Evolutionary conservation across 2,329 filamentous ascomycete species (phyloP).

Genomic region (Arthroderma sp.): DNA sequence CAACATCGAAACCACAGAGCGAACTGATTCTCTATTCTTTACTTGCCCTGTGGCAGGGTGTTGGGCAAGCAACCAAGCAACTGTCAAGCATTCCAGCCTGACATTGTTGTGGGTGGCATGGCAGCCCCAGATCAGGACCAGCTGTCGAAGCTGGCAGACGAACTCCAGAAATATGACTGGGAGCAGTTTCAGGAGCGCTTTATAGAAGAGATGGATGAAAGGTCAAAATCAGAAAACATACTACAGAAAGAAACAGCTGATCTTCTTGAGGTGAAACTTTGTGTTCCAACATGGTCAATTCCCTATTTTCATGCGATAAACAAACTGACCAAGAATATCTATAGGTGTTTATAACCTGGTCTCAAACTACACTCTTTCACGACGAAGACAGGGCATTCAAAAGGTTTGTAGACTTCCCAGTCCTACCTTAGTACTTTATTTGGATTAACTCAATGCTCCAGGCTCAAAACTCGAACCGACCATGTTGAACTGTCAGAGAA

Average conservation of each 20-base stretch:
- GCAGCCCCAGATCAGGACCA: not conserved
- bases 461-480: slow-evolving; percentile 63
- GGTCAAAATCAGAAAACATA: slow-evolving; percentile 50
- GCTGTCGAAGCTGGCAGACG: slow-evolving; percentile 1
- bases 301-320: too few species aligned
- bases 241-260: slow-evolving; percentile 54
- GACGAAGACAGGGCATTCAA: slow-evolving; percentile 68
- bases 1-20: too few species aligned
- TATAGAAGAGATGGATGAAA: slow-evolving; percentile 49
- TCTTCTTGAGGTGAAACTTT: slow-evolving; percentile 45
- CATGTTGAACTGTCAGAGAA: slow-evolving; percentile 65
- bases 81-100: not conserved
- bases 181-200: slow-evolving; percentile 60
- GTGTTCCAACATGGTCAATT: too few species aligned
- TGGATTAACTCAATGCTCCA: slow-evolving; percentile 19
- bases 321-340: not conserved
- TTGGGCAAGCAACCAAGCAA: not conserved
- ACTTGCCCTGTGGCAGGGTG: too few species aligned
- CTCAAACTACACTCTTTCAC: slow-evolving; percentile 53
- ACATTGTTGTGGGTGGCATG: too few species aligned
- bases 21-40: too few species aligned
- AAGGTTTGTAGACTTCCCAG: slow-evolving; percentile 38
- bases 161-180: slow-evolving; percentile 57
- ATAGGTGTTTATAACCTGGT: slow-evolving; percentile 72
- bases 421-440: not conserved